Percentiles rank a stretch among this genome's conserved stretches.
These are phyloP conservation scores for Physcomitrium patens DNA, from an alignment of 225 moss, liverwort and hornwort species.

Conservation along the genomic window DNA sequence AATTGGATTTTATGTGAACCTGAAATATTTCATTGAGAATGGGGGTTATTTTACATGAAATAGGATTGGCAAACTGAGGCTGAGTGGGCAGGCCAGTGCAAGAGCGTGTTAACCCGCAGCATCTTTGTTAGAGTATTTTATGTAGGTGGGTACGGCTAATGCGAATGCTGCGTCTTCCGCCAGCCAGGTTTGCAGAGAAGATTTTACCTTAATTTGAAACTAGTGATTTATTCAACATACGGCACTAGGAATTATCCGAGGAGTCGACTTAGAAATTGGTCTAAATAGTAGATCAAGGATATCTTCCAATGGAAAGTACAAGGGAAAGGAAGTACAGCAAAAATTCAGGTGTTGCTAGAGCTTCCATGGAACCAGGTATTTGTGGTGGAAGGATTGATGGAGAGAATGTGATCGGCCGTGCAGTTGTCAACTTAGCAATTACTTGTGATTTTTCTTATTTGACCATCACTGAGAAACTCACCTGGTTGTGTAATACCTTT, in stretches of 20 bases:
- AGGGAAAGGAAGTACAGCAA: slow-evolving; percentile 8
- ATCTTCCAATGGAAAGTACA: slow-evolving; percentile 20
- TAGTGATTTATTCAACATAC: background rate
- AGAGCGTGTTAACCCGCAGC: background rate
- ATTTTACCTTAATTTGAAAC: background rate
- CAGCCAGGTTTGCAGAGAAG: slow-evolving; percentile 17
- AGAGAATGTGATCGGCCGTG: slow-evolving; percentile 48
- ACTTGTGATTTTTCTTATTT: slow-evolving; percentile 69
- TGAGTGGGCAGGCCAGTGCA: background rate
- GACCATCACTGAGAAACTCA: slow-evolving; percentile 71
- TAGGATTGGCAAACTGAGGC: slow-evolving; percentile 22
- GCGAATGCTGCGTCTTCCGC: too few relatives aligned
- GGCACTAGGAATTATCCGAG: slow-evolving; percentile 5
- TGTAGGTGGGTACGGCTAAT: too few relatives aligned
- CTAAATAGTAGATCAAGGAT: slow-evolving; percentile 28
- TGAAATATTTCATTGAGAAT: background rate
- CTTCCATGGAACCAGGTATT: slow-evolving; percentile 83
- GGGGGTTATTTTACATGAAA: background rate
- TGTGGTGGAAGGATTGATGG: slow-evolving; percentile 42
- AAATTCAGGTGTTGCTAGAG: slow-evolving; percentile 41
- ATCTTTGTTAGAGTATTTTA: background rate
- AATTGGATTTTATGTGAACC: background rate
- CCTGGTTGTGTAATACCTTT: slow-evolving; percentile 45
- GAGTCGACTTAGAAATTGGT: slow-evolving; percentile 34
- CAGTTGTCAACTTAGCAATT: slow-evolving; percentile 54